phyloP scores from a whole-genome alignment of 2,329 filamentous ascomycete genomes.

The Ceratocystiopsis minuta region DNA sequence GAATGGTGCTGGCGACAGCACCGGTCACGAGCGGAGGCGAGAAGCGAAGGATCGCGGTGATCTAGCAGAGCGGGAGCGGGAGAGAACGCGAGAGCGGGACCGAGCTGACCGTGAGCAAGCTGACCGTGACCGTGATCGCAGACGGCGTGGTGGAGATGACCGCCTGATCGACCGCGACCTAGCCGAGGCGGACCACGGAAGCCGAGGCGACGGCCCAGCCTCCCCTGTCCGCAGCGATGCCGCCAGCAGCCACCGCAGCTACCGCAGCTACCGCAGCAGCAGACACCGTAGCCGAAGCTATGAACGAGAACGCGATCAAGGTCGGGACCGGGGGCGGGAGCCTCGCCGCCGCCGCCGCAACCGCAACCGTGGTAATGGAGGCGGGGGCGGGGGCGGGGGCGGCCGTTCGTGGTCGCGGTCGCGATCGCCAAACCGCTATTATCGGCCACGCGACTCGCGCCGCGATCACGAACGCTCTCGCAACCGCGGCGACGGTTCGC shows the following conservation, averaged over 20 bases:
- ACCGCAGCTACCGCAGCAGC: slow-evolving; percentile 57
- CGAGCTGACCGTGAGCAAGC: slow-evolving; percentile 17
- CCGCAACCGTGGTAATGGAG: slow-evolving; percentile 2
- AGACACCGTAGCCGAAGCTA: neutral
- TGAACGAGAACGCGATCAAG: slow-evolving; percentile 30
- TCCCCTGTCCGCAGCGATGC: slow-evolving; percentile 55
- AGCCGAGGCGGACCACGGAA: slow-evolving; percentile 39
- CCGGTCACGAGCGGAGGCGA: neutral
- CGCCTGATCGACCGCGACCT: too few species aligned
- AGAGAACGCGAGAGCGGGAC: slow-evolving; percentile 7
- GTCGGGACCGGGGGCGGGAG: slow-evolving; percentile 52
- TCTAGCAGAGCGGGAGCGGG: slow-evolving; percentile 14
- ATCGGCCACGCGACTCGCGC: slow-evolving; percentile 32
- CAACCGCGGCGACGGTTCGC: slow-evolving; percentile 1
- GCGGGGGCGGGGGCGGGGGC: slow-evolving; percentile 1
- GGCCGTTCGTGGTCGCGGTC: slow-evolving; percentile 43
- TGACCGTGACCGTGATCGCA: slow-evolving; percentile 19
- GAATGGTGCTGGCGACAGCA: slow-evolving; percentile 6
- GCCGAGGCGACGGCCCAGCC: slow-evolving; percentile 23
- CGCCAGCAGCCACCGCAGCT: slow-evolving; percentile 13
- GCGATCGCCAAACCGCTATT: slow-evolving; percentile 33
- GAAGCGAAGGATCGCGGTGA: slow-evolving; percentile 20
- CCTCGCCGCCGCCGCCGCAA: slow-evolving; percentile 51
- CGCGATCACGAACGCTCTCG: slow-evolving; percentile 5
- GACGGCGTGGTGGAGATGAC: slow-evolving; percentile 15